These are phyloP conservation scores for Teratosphaeria epicoccoides DNA, from an alignment of 2,329 filamentous ascomycete genomes.

Conservation along the genomic window DNA sequence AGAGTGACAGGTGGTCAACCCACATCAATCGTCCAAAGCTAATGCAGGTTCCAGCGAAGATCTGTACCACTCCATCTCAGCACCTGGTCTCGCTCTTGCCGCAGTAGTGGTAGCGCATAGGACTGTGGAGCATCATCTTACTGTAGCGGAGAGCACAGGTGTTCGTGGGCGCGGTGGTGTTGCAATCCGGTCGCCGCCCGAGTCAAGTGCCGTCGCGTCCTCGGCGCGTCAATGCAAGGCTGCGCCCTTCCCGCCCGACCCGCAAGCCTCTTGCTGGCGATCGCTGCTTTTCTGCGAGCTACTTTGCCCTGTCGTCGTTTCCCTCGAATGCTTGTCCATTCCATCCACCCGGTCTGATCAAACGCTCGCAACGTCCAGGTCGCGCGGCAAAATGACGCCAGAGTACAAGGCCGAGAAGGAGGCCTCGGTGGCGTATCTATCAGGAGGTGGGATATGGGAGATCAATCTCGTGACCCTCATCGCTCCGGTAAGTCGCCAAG, in stretches of 20 bases:
- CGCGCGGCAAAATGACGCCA: constrained; percentile 16
- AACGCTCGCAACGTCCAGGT: not conserved
- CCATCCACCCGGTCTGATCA: not conserved
- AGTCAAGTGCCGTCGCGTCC: too few relatives aligned
- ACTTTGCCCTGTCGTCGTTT: not conserved
- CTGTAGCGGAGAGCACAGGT: too few relatives aligned
- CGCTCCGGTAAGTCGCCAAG: constrained; percentile 56
- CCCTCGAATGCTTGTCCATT: not conserved
- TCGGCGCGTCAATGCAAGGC: not conserved
- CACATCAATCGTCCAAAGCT: not conserved
- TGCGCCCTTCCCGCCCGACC: not conserved
- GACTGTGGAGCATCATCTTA: too few relatives aligned
- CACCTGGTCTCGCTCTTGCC: too few relatives aligned
- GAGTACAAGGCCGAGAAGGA: constrained; percentile 89
- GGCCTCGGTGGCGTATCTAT: constrained; percentile 86
- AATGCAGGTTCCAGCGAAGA: too few relatives aligned
- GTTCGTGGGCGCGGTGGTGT: too few relatives aligned
- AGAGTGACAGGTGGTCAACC: not conserved
- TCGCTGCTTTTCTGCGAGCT: too few relatives aligned
- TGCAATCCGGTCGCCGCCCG: too few relatives aligned
- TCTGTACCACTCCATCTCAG: too few relatives aligned
- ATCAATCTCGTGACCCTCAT: constrained; percentile 80
- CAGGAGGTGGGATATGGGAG: constrained; percentile 71
- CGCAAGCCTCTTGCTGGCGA: not conserved
- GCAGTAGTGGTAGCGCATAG: too few relatives aligned